Base-by-base conservation (phyloP, 1,284 basidiomycete genomes). In the Trichosporon ovoides region DNA sequence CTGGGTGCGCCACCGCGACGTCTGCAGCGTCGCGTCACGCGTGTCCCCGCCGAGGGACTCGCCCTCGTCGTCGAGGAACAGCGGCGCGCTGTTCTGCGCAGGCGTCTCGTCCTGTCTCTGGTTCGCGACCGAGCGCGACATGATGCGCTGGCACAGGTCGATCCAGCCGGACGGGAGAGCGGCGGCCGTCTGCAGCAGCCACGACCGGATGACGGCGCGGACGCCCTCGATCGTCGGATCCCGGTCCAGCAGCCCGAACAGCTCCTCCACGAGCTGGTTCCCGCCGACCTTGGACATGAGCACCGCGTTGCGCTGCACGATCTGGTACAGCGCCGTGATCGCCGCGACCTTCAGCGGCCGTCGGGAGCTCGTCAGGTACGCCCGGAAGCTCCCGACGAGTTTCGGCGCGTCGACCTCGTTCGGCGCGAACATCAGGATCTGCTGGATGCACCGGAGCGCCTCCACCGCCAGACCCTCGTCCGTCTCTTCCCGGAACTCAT, bases 121-220 rank as follows among this genome's bases (percentile, higher is more conserved):
- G 16, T 88, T 62, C 3, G 68, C 64, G 11, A 65, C 64, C 3
- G 73, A 71, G 12, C 70, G 63, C 7, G 71, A 86, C 90, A 98
- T 96, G 76, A 98, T 98, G 34, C 92, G 82, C 74, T 98, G 93
- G 71, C 95, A 98, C 1, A 98, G 81, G 70, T 96, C 93, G 61
- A 99, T 96, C 96, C 96, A 99, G 1, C 93, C 94, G 0, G 88
- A 91, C 0, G 96, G 94, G 61, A 94, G 91, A 55, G 89, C 84
- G 19, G 90, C 83, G 0, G 93, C 93, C 0, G 96, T 98, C 75
- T 98, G 94, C 62, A 88, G 85, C 11, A 98, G 81, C 96, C 96
- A 99, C 65, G 87, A 91, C n/a, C 84, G 81, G 66, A 98, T 95
- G 51, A 98, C 91, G 65, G 91, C 88, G 46, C 89, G 82, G 28